Conservation (phyloP, 345 rosid species). For the Lepidium sativum region DNA sequence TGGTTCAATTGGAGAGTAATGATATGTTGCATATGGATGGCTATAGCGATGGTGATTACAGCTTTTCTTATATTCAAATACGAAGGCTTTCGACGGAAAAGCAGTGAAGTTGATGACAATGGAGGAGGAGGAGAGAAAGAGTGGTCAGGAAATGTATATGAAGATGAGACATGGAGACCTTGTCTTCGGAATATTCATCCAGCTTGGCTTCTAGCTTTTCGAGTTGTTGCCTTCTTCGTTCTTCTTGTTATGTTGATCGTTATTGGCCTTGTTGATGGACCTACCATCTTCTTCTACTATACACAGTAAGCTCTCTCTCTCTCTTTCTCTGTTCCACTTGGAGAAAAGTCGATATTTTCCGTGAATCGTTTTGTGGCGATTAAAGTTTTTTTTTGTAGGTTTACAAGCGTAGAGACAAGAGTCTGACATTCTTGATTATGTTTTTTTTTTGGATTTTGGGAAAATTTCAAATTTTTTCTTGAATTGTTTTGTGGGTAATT, state of each 20-base stretch:
- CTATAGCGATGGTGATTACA: slow-evolving; percentile 30
- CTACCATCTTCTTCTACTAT: slow-evolving; percentile 80
- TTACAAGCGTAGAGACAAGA: not conserved
- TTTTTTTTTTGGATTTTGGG: not conserved
- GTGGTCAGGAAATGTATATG: slow-evolving; percentile 39
- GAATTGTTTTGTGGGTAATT: not conserved
- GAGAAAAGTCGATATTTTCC: not conserved
- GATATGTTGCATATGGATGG: slow-evolving; percentile 58
- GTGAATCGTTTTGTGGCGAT: not conserved
- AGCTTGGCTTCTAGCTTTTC: slow-evolving; percentile 81
- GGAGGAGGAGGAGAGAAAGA: slow-evolving; percentile 31
- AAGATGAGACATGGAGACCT: slow-evolving; percentile 83
- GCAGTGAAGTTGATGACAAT: slow-evolving; percentile 16
- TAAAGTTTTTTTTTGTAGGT: not conserved
- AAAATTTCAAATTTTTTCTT: not conserved
- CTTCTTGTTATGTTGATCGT: slow-evolving; percentile 46
- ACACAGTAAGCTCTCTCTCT: slow-evolving; percentile 62
- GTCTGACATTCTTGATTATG: not conserved
- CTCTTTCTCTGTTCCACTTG: not conserved
- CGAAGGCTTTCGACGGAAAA: slow-evolving; percentile 36
- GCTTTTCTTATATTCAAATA: slow-evolving; percentile 54
- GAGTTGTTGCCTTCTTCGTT: slow-evolving; percentile 56
- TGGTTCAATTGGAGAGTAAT: slow-evolving; percentile 94
- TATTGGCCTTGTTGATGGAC: slow-evolving; percentile 49
- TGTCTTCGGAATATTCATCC: slow-evolving; percentile 79